Evolutionary conservation across 345 rosid genomes (phyloP).

Genomic region (Clausena lansium): DNA sequence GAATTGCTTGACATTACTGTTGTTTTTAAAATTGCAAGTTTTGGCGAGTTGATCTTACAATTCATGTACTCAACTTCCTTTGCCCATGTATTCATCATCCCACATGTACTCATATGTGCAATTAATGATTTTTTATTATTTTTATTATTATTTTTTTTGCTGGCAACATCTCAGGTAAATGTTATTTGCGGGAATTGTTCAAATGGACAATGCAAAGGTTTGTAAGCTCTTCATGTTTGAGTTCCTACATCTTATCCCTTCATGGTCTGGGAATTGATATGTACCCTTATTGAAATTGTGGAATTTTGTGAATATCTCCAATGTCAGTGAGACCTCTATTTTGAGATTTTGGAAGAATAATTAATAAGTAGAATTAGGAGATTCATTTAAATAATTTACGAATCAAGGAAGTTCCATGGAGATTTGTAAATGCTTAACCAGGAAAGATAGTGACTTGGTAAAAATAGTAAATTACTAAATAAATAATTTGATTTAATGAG

Average conservation of each 20-base stretch:
- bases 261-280: background rate
- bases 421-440: background rate
- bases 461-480: background rate
- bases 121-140: background rate
- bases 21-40: background rate
- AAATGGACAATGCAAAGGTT: slow-evolving; percentile 82
- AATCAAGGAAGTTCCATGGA: background rate
- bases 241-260: slow-evolving; percentile 13
- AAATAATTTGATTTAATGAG: background rate
- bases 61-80: background rate
- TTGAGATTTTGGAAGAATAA: background rate
- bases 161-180: slow-evolving; percentile 58
- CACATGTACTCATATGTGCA: background rate
- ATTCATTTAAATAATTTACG: background rate
- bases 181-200: slow-evolving; percentile 77
- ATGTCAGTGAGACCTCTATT: background rate
- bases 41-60: background rate
- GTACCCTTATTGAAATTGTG: background rate
- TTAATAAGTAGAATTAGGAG: background rate
- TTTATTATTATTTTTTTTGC: background rate
- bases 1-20: background rate
- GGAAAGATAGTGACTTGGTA: background rate
- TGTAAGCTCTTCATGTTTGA: slow-evolving; percentile 21
- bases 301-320: background rate
- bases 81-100: slow-evolving; percentile 5